These are phyloP conservation scores for Tolypocladium endophyticum DNA, from an alignment of 2,329 filamentous ascomycete genomes.

Conservation along the genomic window DNA sequence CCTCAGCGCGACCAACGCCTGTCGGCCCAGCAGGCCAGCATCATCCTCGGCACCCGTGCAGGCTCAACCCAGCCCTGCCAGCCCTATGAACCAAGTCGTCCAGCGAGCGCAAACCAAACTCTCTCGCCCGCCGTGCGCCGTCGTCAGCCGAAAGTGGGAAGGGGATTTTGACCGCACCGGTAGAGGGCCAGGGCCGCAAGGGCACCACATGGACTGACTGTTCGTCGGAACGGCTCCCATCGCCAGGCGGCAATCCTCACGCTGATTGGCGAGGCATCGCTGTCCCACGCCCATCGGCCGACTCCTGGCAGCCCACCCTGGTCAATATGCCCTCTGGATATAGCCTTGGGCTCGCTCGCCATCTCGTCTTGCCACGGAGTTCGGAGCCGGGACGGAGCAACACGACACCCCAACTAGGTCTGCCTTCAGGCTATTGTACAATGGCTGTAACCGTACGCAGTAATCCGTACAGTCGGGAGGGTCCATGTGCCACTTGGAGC, in stretches of 20 bases:
- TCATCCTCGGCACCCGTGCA: neutral
- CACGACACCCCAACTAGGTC: neutral
- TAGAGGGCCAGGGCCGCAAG: neutral
- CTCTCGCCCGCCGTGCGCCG: neutral
- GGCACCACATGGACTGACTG: neutral
- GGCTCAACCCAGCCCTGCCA: neutral
- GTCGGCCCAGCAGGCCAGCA: neutral
- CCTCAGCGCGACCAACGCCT: neutral
- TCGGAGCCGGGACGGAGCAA: neutral
- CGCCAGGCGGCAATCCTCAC: neutral
- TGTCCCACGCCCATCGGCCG: neutral
- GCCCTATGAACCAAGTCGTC: neutral
- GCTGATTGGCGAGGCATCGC: neutral
- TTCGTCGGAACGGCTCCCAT: neutral
- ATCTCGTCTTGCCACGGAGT: neutral
- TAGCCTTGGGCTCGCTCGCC: neutral
- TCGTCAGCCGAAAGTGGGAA: neutral
- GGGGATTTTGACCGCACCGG: neutral
- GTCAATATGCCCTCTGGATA: neutral
- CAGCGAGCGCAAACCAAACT: neutral
- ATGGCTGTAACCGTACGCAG: neutral
- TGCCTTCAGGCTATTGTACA: neutral
- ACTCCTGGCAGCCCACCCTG: neutral
- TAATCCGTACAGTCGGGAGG: neutral
- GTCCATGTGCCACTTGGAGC: neutral